A percentile compares a stretch with the other conserved stretches of the same genome.
Evolutionary conservation across 305 asterid species (phyloP).

Genomic region (Petunia hybrid): DNA sequence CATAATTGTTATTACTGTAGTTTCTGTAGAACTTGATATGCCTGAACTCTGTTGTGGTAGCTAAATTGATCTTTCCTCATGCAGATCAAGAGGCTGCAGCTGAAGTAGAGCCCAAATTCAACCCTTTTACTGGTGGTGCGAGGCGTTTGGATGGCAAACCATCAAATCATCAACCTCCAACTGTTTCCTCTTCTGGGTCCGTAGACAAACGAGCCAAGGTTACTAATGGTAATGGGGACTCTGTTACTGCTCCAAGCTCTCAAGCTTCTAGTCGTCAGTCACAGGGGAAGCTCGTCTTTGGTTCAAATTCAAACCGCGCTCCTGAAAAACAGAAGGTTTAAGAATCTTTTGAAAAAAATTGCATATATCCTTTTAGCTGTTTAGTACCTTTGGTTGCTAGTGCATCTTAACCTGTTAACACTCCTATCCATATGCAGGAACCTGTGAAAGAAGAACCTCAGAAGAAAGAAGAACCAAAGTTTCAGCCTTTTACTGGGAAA

Average conservation of each 20-base stretch:
- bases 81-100: conserved; percentile 61
- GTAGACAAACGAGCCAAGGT: conserved; percentile 54
- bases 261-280: conserved; percentile 71
- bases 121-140: conserved; percentile 81
- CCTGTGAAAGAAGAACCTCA: conserved; percentile 73
- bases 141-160: conserved; percentile 96
- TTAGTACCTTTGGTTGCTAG: background rate
- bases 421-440: conserved; percentile 52
- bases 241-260: conserved; percentile 69
- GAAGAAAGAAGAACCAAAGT: conserved; percentile 85
- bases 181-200: conserved; percentile 57
- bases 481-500: conserved; percentile 91
- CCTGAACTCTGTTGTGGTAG: background rate
- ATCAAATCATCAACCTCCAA: conserved; percentile 54
- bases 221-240: conserved; percentile 48
- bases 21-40: background rate
- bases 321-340: conserved; percentile 66
- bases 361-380: background rate
- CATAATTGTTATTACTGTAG: conserved; percentile 2
- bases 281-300: conserved; percentile 95
- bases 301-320: conserved; percentile 66
- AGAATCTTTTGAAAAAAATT: background rate
- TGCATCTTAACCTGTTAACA: conserved; percentile 17
- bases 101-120: conserved; percentile 77
- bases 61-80: conserved; percentile 18